Evolutionary conservation across 1,139 yeast species (phyloP).

Genomic region (Diutina neorugosa): DNA sequence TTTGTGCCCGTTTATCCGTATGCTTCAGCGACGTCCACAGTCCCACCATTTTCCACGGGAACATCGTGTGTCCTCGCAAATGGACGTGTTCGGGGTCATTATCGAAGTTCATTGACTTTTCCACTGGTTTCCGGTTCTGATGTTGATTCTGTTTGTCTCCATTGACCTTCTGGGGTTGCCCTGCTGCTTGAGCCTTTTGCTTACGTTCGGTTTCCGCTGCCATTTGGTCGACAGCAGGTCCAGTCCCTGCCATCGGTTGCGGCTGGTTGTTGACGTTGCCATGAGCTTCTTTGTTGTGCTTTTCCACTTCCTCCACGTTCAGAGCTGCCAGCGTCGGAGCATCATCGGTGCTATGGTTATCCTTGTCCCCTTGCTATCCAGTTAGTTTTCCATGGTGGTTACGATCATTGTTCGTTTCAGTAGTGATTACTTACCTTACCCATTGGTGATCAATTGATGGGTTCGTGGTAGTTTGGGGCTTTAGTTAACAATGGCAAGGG

Average conservation of each 20-base stretch:
- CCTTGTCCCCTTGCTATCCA: not conserved
- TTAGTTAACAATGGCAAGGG: not conserved
- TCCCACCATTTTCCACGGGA: not conserved
- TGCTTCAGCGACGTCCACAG: not conserved
- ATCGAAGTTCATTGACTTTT: not conserved
- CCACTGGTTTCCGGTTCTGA: not conserved
- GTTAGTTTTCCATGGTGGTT: too few species aligned
- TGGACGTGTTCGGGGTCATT: not conserved
- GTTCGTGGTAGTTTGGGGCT: not conserved
- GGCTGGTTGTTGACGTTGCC: not conserved
- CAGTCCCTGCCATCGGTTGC: not conserved
- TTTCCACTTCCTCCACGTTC: not conserved
- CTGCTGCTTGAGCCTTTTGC: not conserved
- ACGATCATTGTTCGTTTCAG: too few species aligned
- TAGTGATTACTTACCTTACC: not conserved
- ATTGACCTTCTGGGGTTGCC: not conserved
- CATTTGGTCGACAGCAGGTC: not conserved
- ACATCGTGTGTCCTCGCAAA: not conserved
- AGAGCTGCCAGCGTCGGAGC: not conserved
- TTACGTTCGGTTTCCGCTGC: not conserved
- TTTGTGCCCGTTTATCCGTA: conserved; percentile 17
- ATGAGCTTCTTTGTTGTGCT: not conserved
- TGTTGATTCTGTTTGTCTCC: not conserved
- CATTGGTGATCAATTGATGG: not conserved
- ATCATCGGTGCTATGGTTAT: not conserved